These are phyloP conservation scores for Syzygium aqueum DNA, from an alignment of 345 rosid species.

Conservation along the genomic window DNA sequence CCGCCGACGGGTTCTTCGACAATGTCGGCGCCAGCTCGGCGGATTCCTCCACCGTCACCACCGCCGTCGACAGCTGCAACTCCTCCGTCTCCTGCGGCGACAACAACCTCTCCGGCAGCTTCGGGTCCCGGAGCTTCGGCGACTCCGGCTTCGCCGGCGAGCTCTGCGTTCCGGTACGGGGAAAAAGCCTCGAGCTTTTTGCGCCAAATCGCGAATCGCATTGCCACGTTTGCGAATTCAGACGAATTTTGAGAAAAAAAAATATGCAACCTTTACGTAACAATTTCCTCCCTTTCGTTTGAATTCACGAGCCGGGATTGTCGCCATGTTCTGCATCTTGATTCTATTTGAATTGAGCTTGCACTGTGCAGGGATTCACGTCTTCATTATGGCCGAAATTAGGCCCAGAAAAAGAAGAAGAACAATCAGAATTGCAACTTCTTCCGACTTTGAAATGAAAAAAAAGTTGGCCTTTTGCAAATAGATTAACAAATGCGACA, in stretches of 20 bases:
- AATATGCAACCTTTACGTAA: background rate
- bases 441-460: background rate
- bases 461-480: background rate
- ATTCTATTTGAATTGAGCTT: background rate
- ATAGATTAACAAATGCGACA: background rate
- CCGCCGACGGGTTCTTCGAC: conserved; percentile 27
- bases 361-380: background rate
- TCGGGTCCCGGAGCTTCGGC: conserved; percentile 22
- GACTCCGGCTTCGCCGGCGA: conserved; percentile 43
- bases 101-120: conserved; percentile 6
- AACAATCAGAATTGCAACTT: background rate
- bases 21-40: conserved; percentile 26
- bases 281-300: background rate
- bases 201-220: background rate
- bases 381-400: background rate
- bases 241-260: background rate
- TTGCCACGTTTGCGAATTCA: background rate
- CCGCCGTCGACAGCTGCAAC: conserved; percentile 28
- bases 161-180: conserved; percentile 58
- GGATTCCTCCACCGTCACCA: conserved; percentile 34
- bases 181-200: background rate
- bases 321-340: background rate
- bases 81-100: conserved; percentile 37
- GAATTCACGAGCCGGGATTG: background rate
- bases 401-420: too few species aligned